Percentiles rank a stretch among this genome's conserved stretches.
Conservation (phyloP, 805 yeast species). For the Ogataea henricii region DNA sequence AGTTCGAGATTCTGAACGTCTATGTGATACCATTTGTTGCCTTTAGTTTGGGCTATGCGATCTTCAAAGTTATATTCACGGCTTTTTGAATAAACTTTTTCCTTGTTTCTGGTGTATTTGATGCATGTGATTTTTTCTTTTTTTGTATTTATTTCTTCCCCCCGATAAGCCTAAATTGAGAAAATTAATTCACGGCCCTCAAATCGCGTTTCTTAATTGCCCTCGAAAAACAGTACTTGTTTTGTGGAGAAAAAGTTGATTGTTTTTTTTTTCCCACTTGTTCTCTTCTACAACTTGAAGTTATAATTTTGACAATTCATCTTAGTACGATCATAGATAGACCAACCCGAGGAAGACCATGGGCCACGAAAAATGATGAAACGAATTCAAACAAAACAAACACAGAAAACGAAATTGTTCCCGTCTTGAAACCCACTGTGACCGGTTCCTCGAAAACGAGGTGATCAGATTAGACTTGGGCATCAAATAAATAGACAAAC, state of each 20-base stretch:
- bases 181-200: too few relatives aligned
- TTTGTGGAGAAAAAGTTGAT: too few relatives aligned
- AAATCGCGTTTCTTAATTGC: too few relatives aligned
- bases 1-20: conserved; percentile 30
- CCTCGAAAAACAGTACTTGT: not conserved
- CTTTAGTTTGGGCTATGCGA: conserved; percentile 1
- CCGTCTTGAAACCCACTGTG: not conserved
- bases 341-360: not conserved
- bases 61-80: conserved; percentile 1
- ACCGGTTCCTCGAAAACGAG: not conserved
- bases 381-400: not conserved
- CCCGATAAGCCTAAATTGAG: too few relatives aligned
- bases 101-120: too few relatives aligned
- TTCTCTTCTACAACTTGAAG: too few relatives aligned
- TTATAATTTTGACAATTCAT: not conserved
- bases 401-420: not conserved
- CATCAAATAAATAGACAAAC: not conserved
- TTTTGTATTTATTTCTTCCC: too few relatives aligned
- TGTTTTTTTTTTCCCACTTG: too few relatives aligned
- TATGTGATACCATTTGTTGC: conserved; percentile 28
- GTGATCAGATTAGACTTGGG: not conserved
- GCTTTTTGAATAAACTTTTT: not conserved
- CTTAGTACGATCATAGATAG: not conserved
- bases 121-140: too few relatives aligned
- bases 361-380: not conserved